Evolutionary conservation across 1,284 basidiomycete genomes (phyloP), one percentile per base, ranked within the genome.

Genomic region (Grifola frondosa): DNA sequence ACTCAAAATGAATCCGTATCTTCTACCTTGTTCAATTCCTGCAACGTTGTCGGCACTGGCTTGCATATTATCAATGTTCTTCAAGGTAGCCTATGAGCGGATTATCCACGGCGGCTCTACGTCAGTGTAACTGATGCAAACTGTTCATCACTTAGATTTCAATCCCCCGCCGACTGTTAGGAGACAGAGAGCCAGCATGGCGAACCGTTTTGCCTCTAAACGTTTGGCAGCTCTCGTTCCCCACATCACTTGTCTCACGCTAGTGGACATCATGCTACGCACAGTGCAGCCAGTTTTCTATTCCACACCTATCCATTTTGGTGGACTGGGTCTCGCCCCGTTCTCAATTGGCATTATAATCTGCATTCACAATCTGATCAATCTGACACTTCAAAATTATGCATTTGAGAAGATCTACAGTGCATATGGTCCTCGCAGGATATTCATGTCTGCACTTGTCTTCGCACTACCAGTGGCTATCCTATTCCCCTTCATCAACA

Each of bases 1-100:
- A n/a, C n/a, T n/a, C 54, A 78, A 75, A 47, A 70, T 69, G 42
- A 81, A 88, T 60, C 86, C 87, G 10, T 89, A 89, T 63, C 85
- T 89, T 62, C 69, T 89, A 33, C 78, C 86, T 9, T 89, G 85
- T 52, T 72, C 81, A 28, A 68, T 85, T 12, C 73, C 82, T 1
- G 82, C 81, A 2, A 74, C 74, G 2, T 77, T 80, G 57, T 74
- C 81, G 3, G 56, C 71, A 11, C 19, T 80, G 5, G 73, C 77
- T 8, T 81, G 77, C 69, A 26, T 80, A 13, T 62, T 81, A 9
- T 77, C 77, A 0, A 66, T 69, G 25, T 42, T 77, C n/a, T 83
- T 77, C 60, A n/a, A n/a, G n/a, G n/a, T n/a, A n/a, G n/a, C n/a
- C n/a, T n/a, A n/a, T n/a, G n/a, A n/a, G n/a, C n/a, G n/a, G n/a